A percentile compares a stretch with the other conserved stretches of the same genome.
These are phyloP conservation scores for Wickerhamomyces alni DNA, from an alignment of 805 yeast genomes.

Conservation along the genomic window DNA sequence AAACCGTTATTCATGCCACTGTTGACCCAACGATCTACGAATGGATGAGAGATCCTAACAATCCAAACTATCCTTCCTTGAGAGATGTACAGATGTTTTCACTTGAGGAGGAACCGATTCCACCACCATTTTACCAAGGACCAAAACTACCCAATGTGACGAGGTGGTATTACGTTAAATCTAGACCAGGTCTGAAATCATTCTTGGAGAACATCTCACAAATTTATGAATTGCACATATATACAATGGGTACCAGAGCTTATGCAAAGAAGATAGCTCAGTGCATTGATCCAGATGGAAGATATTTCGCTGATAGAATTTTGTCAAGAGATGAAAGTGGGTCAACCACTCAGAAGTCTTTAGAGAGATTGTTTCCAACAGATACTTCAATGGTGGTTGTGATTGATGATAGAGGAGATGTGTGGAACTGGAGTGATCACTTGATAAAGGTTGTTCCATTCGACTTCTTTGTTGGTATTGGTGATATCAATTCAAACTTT, in stretches of 20 bases:
- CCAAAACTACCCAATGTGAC: slow-evolving; percentile 44
- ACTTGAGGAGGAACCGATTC: slow-evolving; percentile 65
- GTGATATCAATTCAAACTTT: slow-evolving; percentile 92
- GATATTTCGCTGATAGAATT: slow-evolving; percentile 85
- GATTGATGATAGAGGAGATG: slow-evolving; percentile 97
- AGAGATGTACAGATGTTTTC: slow-evolving; percentile 76
- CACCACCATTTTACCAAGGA: slow-evolving; percentile 55
- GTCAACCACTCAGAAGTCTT: slow-evolving; percentile 79
- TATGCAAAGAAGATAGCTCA: slow-evolving; percentile 88
- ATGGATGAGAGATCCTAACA: slow-evolving; percentile 83
- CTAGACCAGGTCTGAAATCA: slow-evolving; percentile 78
- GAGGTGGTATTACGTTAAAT: slow-evolving; percentile 89
- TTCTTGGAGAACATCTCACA: slow-evolving; percentile 62
- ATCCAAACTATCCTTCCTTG: slow-evolving; percentile 81
- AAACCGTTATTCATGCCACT: slow-evolving; percentile 95
- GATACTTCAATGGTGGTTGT: slow-evolving; percentile 95
- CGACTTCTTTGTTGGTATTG: slow-evolving; percentile 94
- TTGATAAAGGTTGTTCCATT: slow-evolving; percentile 90
- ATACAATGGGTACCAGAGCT: slow-evolving; percentile 96
- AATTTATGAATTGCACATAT: slow-evolving; percentile 84
- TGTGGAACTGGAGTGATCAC: slow-evolving; percentile 96
- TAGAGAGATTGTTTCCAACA: slow-evolving; percentile 86
- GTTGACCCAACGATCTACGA: slow-evolving; percentile 96
- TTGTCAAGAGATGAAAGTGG: slow-evolving; percentile 94
- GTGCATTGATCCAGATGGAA: slow-evolving; percentile 85